These are phyloP conservation scores for Heritiera fomes DNA, from an alignment of 345 rosid genomes.

Conservation along the genomic window DNA sequence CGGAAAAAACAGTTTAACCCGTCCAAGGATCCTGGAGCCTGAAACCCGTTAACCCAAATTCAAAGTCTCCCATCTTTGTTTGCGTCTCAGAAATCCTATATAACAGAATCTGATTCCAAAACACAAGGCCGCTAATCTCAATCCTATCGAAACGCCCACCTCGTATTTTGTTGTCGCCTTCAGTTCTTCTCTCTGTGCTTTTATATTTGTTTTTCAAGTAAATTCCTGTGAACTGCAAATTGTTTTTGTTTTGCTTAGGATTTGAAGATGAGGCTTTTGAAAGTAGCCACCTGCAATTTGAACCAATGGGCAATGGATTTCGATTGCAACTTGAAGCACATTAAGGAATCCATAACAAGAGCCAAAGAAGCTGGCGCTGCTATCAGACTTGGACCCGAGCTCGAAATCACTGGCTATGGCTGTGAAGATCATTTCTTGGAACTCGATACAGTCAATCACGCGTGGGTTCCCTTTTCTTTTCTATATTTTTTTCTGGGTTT, in stretches of 20 bases:
- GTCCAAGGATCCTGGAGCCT: conserved; percentile 30
- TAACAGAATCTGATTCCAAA: conserved; percentile 10
- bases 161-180: not conserved
- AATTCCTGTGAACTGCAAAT: not conserved
- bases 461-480: conserved; percentile 41
- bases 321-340: conserved; percentile 70
- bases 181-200: not conserved
- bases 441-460: conserved; percentile 79
- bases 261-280: conserved; percentile 69
- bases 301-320: conserved; percentile 99
- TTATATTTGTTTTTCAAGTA: conserved; percentile 1
- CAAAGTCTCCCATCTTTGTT: not conserved
- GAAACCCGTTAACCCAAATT: conserved; percentile 15
- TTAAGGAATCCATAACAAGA: conserved; percentile 63
- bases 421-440: conserved; percentile 99
- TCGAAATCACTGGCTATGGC: conserved; percentile 94
- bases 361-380: conserved; percentile 80
- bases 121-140: conserved; percentile 14
- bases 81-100: not conserved
- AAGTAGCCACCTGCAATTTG: conserved; percentile 82
- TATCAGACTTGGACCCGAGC: conserved; percentile 95
- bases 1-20: not conserved
- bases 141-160: not conserved
- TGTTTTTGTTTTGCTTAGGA: conserved; percentile 8
- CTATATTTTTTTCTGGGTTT: not conserved